Percentiles rank a stretch among this genome's conserved stretches.
Evolutionary conservation across 2,329 filamentous ascomycete genomes (phyloP).

Genomic region (Pseudogymnoascus sp.): DNA sequence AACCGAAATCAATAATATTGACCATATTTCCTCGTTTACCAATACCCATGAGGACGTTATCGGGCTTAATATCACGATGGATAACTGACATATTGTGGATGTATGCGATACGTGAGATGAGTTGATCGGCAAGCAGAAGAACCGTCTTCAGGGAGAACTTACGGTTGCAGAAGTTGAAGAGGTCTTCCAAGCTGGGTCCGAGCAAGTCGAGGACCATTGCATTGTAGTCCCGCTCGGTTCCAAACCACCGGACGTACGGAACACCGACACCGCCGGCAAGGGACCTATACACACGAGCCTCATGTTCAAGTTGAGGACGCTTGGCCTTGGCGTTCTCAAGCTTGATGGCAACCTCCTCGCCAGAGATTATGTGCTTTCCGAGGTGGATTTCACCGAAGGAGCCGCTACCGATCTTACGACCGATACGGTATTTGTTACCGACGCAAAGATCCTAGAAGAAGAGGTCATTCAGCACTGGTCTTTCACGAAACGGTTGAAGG

Average conservation of each 20-base stretch:
- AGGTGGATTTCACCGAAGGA: constrained; percentile 96
- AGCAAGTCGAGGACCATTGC: constrained; percentile 95
- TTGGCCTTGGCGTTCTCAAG: constrained; percentile 97
- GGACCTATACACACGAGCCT: constrained; percentile 78
- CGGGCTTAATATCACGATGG: constrained; percentile 96
- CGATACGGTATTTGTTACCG: constrained; percentile 97
- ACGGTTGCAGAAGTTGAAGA: constrained; percentile 99
- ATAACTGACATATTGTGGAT: constrained; percentile 98
- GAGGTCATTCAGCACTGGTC: neutral
- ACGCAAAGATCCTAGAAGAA: constrained; percentile 76
- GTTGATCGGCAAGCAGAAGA: constrained; percentile 83
- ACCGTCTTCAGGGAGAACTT: constrained; percentile 98
- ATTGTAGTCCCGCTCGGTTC: constrained; percentile 97
- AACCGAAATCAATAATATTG: constrained; percentile 94
- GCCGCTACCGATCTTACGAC: constrained; percentile 92
- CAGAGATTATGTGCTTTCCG: constrained; percentile 95
- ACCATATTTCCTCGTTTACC: constrained; percentile 97
- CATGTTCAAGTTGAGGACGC: constrained; percentile 93
- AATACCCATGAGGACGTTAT: constrained; percentile 97
- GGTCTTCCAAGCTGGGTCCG: constrained; percentile 83
- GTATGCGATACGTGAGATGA: constrained; percentile 96
- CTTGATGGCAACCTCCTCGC: constrained; percentile 97
- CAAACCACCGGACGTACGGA: constrained; percentile 95
- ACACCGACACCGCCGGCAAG: constrained; percentile 92
- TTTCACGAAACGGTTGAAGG: neutral